These are phyloP conservation scores for Allium cepa DNA, from an alignment of 106 monocot genomes.

Conservation along the genomic window DNA sequence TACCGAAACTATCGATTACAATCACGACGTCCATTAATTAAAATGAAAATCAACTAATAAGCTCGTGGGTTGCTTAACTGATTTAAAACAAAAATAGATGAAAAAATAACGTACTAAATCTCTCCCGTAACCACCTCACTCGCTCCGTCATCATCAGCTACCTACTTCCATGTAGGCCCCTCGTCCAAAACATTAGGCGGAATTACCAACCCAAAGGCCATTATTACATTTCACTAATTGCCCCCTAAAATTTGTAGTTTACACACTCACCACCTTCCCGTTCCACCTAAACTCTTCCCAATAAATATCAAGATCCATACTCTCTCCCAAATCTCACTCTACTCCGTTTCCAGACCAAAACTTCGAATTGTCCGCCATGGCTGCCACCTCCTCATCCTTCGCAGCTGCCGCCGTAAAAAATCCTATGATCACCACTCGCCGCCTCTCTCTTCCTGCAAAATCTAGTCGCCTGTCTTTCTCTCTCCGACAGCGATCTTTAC, in stretches of 20 bases:
- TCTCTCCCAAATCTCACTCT: neutral
- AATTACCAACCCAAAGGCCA: neutral
- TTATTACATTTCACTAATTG: too few species aligned
- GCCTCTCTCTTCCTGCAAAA: constrained; percentile 4
- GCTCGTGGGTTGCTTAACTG: too few species aligned
- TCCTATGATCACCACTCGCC: constrained; percentile 17
- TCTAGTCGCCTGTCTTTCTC: constrained; percentile 12
- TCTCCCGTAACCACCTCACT: neutral
- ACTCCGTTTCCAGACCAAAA: neutral
- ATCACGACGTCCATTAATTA: too few species aligned
- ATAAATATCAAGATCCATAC: too few species aligned
- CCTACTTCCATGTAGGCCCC: neutral
- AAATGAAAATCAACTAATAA: too few species aligned
- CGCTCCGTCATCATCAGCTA: neutral
- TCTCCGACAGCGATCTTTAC: constrained; percentile 1
- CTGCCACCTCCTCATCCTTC: constrained; percentile 20
- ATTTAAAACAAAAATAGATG: too few species aligned
- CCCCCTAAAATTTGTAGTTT: too few species aligned
- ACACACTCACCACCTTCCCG: too few species aligned
- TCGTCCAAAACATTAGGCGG: neutral
- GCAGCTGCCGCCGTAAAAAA: constrained; percentile 24
- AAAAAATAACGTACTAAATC: too few species aligned
- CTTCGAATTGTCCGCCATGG: neutral
- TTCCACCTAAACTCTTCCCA: too few species aligned
- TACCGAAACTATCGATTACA: too few species aligned